Base-by-base conservation (phyloP, 2,329 filamentous ascomycete genomes). In the Nakataea oryzae region DNA sequence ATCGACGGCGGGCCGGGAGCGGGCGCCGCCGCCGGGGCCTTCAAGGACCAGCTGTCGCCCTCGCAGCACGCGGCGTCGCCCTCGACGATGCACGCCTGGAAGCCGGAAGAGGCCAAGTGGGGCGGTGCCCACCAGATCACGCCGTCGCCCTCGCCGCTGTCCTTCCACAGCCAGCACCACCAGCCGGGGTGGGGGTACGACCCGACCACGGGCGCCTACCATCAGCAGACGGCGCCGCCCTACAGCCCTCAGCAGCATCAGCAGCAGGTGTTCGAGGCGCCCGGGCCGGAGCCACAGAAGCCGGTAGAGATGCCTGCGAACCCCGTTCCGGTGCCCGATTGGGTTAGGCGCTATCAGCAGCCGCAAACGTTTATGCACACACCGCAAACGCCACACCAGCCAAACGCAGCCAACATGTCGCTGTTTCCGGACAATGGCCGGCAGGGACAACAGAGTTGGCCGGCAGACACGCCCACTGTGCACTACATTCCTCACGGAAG, bases 221-320 rank as follows among this genome's bases (percentile, higher is more conserved):
- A 50, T 5, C 34, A 41, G 34, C 34, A 32, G 32, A 29, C 56
- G 54, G 58, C 27, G 2, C 56, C 57, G 54, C 56, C 30, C 2
- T 50, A 50, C 5, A 63, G 57, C 7, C 50, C 29, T 41, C 65
- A 60, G 54, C 66, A 62, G 57, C 66, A 59, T 17, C 64, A 68
- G 59, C 57, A 79, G 0, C 80, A 86, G 63, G 82, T 77, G 2
- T 77, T 85, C 41, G 87, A 90, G 75, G 70, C 89, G 55, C 80
- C 80, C 9, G 74, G 81, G 29, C 82, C 74, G 7, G 73, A 61
- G 34, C 64, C 62, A 27, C 56, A 41, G 1, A 27, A 56, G 34
- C 66, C 68, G 1, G 67, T 65, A 13, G 71, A 73, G 64, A 69
- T 73, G 67, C 69, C 69, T 0, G 66, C 66, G 11, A 64, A 65